These are phyloP conservation scores for Didymella glomerata DNA, from an alignment of 2,329 filamentous ascomycete genomes.

Conservation along the genomic window DNA sequence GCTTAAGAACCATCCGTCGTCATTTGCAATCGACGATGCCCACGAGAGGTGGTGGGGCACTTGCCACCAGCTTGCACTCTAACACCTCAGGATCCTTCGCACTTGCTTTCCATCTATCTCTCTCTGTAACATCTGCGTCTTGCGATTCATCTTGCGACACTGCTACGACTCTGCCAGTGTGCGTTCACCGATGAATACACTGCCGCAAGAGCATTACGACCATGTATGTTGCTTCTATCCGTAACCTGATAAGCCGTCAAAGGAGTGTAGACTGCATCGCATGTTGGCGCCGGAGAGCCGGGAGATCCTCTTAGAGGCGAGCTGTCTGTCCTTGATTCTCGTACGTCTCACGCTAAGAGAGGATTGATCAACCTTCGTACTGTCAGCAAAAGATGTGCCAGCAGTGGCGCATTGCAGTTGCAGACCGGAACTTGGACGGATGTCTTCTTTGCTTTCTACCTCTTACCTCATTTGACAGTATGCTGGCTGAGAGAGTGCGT, in stretches of 20 bases:
- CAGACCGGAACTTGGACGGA: too few relatives aligned
- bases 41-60: too few relatives aligned
- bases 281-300: background rate
- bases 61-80: background rate
- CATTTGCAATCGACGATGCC: background rate
- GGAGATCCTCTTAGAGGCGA: background rate
- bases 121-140: background rate
- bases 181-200: background rate
- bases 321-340: background rate
- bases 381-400: background rate
- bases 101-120: background rate
- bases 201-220: background rate
- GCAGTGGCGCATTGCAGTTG: background rate
- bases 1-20: background rate
- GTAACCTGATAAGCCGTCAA: background rate
- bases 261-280: background rate
- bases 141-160: background rate
- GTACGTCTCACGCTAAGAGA: background rate
- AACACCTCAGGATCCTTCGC: background rate
- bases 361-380: background rate
- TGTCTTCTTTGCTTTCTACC: too few relatives aligned
- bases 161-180: background rate
- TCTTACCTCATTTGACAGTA: too few relatives aligned
- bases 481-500: too few relatives aligned
- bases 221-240: background rate